Conservation (phyloP, 805 yeast species). For the Candida hispaniensis region DNA sequence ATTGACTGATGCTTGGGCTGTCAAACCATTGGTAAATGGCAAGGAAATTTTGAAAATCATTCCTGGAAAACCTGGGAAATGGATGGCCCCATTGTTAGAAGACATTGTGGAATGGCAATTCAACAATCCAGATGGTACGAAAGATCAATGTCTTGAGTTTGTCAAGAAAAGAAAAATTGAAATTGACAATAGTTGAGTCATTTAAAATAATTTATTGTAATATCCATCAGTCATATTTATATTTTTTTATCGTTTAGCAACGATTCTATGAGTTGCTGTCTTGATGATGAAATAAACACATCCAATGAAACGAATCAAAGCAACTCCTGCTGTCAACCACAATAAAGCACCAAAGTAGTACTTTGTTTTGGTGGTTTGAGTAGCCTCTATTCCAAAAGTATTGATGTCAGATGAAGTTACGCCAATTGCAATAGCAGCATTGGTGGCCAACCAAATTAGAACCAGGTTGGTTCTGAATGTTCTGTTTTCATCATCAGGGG, state of each 20-base stretch:
- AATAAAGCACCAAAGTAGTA: conserved; percentile 39
- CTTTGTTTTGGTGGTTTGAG: conserved; percentile 25
- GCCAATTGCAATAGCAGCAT: conserved; percentile 30
- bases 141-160: conserved; percentile 44
- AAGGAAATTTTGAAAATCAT: conserved; percentile 46
- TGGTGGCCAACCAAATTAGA: conserved; percentile 32
- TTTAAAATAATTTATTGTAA: conserved; percentile 31
- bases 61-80: conserved; percentile 65
- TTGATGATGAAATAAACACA: conserved; percentile 37
- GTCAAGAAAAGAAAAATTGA: conserved; percentile 15
- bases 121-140: conserved; percentile 49
- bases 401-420: conserved; percentile 29
- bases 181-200: too few species aligned
- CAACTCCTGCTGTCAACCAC: conserved; percentile 54
- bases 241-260: conserved; percentile 7
- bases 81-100: conserved; percentile 56
- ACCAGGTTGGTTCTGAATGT: conserved; percentile 34
- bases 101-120: conserved; percentile 64
- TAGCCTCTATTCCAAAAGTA: conserved; percentile 27
- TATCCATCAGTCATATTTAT: background rate
- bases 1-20: conserved; percentile 36
- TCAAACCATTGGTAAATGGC: conserved; percentile 60
- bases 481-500: conserved; percentile 31
- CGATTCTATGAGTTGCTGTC: conserved; percentile 3
- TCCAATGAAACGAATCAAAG: conserved; percentile 46